Evolutionary conservation across 352 stramenopile species (phyloP), one percentile per base, ranked within the genome.

Genomic region (Phytophthora palmivora): DNA sequence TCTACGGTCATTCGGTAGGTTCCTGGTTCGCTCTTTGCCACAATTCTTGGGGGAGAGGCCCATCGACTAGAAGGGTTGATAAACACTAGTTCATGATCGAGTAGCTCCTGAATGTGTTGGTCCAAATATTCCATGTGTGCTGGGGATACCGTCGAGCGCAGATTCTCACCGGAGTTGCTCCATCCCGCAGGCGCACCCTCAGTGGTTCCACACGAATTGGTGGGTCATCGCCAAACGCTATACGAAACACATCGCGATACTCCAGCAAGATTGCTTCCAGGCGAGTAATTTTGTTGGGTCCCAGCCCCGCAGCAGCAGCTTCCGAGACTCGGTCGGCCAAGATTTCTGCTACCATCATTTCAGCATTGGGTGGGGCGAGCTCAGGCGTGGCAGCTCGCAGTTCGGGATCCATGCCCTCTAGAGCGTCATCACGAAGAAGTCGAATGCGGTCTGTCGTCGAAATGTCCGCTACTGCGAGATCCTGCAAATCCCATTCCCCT

Each of bases 221-320:
- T 2, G 52, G 42, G 21, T 61, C 53, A 2, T 6, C 14, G 4
- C 53, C 53, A 21, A 61, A 53, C 3, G 21, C 12, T 1, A 61
- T 9, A 2, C 42, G 32, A 32, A 61, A 61, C 2, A 61, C 41
- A 44, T 59, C 51, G 2, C 43, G 42, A 7, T 62, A 48, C 14
- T 48, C 28, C 9, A 16, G 24, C 1, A 53, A 6, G 4, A 54
- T 0, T 2, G 1, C 32, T 10, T 10, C 14, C 26, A 32, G 4
- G 26, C n/a, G 18, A n/a, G n/a, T n/a, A n/a, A n/a, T n/a, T n/a
- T n/a, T n/a, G n/a, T n/a, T n/a, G n/a, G n/a, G n/a, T n/a, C n/a
- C n/a, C 15, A 2, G 18, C 21, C 42, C 32, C 1, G 53, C 42
- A 5, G 9, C 12, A 1, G n/a, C 22, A 3, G 53, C 42, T 18